Evolutionary conservation across 2,329 filamentous ascomycete species (phyloP), one percentile per base, ranked within the genome.

Genomic region (Aspergillus felis): DNA sequence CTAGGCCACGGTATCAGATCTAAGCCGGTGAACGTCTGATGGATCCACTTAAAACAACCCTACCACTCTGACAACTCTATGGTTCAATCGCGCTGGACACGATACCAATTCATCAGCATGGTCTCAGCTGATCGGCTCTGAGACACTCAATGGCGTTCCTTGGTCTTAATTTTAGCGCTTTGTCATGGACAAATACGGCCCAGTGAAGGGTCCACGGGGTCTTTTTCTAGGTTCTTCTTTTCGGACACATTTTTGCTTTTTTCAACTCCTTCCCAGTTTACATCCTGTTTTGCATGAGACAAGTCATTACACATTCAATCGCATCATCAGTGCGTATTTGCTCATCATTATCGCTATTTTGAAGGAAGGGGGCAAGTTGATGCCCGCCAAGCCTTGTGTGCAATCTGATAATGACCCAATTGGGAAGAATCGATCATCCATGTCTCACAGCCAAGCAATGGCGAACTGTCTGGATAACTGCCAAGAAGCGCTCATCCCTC

Each of bases 1-100:
- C 63, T 71, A 24, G 69, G 69, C 54, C 61, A 69, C 58, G 51
- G 59, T 32, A 53, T 56, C 53, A 62, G 57, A 51, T 48, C 35
- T 48, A 54, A 29, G 20, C 46, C 53, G 22, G 42, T 46, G n/a
- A 14, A 46, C 22, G 42, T 24, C 10, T 20, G 20, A 46, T 22
- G n/a, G 6, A 46, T 22, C 5, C 44, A 47, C 6, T 25, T 6
- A 5, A 47, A 46, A 24, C 22, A 47, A 47, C 20, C 14, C 24
- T 25, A 27, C 22, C 22, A 47, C 2, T 9, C 44, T 27, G 22
- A 14, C 22, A 14, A 22, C 22, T 17, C 22, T 47, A 14, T 17
- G 22, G 17, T 54, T 42, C 50, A 56, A 64, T 64, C 61, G 61
- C 60, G 61, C 61, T 59, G 61, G 60, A 60, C 61, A 61, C 60